Percentiles rank a stretch among this genome's conserved stretches.
These are phyloP conservation scores for Trypanosoma avium DNA, from an alignment of 208 protist genomes.

Conservation along the genomic window DNA sequence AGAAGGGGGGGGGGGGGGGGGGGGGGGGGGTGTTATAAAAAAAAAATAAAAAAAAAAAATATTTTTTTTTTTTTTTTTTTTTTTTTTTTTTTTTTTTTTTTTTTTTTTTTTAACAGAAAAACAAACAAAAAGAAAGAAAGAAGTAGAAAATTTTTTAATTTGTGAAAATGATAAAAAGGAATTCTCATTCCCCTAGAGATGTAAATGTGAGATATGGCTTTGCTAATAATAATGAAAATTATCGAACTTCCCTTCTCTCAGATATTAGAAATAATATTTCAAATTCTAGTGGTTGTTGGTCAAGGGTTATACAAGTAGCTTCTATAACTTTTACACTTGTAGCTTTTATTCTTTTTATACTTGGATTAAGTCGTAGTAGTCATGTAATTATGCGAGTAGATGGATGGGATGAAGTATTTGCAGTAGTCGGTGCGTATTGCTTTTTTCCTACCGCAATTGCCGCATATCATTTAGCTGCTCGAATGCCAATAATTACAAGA, in stretches of 20 bases:
- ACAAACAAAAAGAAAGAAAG: background rate
- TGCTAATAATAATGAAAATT: background rate
- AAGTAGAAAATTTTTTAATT: background rate
- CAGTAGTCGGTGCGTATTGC: slow-evolving; percentile 15
- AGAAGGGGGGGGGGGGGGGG: no score
- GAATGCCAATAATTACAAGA: background rate
- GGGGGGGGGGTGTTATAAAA: no score
- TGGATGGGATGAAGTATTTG: slow-evolving; percentile 28
- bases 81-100: background rate
- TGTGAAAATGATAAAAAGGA: background rate
- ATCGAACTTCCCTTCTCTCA: background rate
- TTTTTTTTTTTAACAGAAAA: background rate
- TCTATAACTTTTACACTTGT: background rate
- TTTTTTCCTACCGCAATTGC: slow-evolving; percentile 1
- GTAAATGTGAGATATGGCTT: background rate
- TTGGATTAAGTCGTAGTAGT: slow-evolving; percentile 6
- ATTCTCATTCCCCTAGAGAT: background rate
- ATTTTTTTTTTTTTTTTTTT: no score
- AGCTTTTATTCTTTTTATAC: slow-evolving; percentile 15
- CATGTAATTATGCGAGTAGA: background rate
- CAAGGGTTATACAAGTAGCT: background rate
- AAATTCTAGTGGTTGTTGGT: background rate
- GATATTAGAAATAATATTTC: no score
- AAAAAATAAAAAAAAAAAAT: no score
- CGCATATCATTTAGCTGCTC: background rate